Conservation (phyloP, 495 filamentous ascomycete genomes). For the Chaetomidium leptoderma region DNA sequence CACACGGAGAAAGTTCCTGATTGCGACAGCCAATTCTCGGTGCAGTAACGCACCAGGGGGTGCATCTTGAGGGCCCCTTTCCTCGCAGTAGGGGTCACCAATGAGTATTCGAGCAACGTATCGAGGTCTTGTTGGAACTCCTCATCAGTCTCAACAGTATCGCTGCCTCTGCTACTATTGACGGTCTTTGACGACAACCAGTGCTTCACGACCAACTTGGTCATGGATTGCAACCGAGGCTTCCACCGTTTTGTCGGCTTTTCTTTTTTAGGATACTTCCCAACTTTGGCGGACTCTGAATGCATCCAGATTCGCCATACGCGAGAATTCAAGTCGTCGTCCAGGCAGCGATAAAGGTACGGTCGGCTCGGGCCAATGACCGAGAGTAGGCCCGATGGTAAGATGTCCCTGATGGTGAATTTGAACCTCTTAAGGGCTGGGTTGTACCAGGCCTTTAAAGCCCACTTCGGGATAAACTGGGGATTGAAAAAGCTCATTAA, state of each 20-base stretch:
- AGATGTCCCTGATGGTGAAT: neutral
- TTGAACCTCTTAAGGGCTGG: neutral
- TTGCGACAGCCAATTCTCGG: neutral
- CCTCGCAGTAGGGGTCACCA: neutral
- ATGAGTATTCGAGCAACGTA: neutral
- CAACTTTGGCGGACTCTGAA: neutral
- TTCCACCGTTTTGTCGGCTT: neutral
- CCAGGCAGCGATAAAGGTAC: neutral
- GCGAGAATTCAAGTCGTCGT: neutral
- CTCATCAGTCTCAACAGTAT: neutral
- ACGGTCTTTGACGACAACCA: neutral
- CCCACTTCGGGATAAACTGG: constrained; percentile 33
- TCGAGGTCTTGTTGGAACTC: neutral
- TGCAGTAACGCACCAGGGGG: constrained; percentile 4
- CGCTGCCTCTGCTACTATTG: neutral
- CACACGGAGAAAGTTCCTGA: neutral
- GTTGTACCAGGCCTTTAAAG: neutral
- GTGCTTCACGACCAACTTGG: neutral
- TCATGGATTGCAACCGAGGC: neutral
- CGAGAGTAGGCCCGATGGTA: neutral
- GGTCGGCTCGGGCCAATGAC: neutral
- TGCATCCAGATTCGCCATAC: neutral
- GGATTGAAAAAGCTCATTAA: constrained; percentile 38
- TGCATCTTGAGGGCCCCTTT: constrained; percentile 6
- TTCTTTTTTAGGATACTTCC: neutral